Percentiles rank a stretch among this genome's conserved stretches.
phyloP scores from a whole-genome alignment of 2,329 filamentous ascomycete species.

The Botrytis byssoidea region DNA sequence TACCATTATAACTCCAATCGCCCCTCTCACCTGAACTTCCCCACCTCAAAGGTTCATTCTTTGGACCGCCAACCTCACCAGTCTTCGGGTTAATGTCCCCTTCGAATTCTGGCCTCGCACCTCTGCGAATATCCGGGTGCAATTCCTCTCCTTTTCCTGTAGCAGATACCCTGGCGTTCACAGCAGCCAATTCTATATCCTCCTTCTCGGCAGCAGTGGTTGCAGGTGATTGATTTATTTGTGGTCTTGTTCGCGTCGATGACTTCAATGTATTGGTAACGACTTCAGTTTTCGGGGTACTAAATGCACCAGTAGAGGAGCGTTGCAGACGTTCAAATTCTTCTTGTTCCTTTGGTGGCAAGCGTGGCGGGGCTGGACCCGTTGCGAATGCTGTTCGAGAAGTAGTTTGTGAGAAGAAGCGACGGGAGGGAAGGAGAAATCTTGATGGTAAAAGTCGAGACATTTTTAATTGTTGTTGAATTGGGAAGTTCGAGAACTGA shows the following conservation, averaged over 20 bases:
- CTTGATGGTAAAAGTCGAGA: constrained; percentile 33
- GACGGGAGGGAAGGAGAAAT: constrained; percentile 33
- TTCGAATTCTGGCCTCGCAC: constrained; percentile 86
- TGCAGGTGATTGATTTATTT: constrained; percentile 51
- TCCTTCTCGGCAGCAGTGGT: constrained; percentile 27
- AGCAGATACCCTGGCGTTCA: constrained; percentile 48
- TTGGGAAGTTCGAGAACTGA: neutral
- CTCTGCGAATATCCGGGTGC: constrained; percentile 69
- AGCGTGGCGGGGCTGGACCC: constrained; percentile 74
- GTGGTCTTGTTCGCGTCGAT: constrained; percentile 38
- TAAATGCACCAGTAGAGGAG: constrained; percentile 73
- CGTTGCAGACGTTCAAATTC: constrained; percentile 85
- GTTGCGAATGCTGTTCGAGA: constrained; percentile 44
- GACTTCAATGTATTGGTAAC: constrained; percentile 26
- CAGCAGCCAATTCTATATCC: constrained; percentile 33
- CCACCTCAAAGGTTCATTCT: constrained; percentile 95
- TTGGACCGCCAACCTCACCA: constrained; percentile 92
- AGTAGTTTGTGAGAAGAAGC: constrained; percentile 34
- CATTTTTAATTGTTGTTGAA: constrained; percentile 26
- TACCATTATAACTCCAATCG: constrained; percentile 91
- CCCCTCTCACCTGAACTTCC: constrained; percentile 60
- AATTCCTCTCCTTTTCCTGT: constrained; percentile 62
- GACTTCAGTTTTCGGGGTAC: constrained; percentile 50
- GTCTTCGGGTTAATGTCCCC: constrained; percentile 91
- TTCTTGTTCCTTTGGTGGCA: constrained; percentile 85